phyloP scores from a whole-genome alignment of 805 yeast genomes.

The Clavispora carvajalis region DNA sequence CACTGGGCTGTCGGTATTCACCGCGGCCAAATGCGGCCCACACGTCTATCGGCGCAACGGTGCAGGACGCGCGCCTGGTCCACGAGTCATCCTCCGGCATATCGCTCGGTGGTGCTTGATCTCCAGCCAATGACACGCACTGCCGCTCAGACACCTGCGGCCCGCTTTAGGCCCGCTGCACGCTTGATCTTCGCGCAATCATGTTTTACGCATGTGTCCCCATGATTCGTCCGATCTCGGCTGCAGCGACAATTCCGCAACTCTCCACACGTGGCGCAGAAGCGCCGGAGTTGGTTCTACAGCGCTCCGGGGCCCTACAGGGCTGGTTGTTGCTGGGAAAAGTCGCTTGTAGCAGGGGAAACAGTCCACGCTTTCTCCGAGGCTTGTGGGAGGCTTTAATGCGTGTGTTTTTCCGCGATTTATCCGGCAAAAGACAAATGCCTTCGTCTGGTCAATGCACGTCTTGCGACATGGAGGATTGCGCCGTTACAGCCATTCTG shows the following conservation, averaged over 20 bases:
- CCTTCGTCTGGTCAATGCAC: no score
- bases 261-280: not conserved
- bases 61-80: not conserved
- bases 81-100: constrained; percentile 1
- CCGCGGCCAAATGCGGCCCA: not conserved
- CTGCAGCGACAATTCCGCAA: not conserved
- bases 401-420: not conserved
- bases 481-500: no score
- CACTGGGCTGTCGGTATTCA: not conserved
- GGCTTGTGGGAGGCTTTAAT: no score
- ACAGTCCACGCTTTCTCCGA: no score
- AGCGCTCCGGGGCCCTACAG: no score
- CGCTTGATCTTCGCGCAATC: not conserved
- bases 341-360: no score
- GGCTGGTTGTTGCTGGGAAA: no score
- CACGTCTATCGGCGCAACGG: not conserved
- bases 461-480: no score
- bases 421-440: no score
- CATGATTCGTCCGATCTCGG: not conserved
- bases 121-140: constrained; percentile 12
- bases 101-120: constrained; percentile 3
- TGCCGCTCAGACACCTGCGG: constrained; percentile 4
- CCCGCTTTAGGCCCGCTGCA: constrained; percentile 13
- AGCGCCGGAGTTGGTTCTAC: not conserved
- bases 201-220: not conserved